Conservation (phyloP, 2,329 filamentous ascomycete species). For the Stachybotrys echinatus region DNA sequence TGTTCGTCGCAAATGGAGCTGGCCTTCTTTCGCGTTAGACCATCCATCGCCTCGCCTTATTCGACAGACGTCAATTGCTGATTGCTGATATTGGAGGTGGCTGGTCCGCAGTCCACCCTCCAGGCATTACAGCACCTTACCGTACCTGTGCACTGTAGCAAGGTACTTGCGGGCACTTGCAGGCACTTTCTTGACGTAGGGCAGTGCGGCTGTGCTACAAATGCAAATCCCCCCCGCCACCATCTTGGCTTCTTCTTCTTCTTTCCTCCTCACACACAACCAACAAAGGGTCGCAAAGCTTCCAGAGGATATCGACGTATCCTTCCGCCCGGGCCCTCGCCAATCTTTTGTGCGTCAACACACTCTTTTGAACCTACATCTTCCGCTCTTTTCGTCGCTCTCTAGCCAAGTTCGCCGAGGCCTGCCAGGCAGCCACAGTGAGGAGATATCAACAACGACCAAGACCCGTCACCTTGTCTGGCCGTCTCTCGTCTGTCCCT, state of each 20-base stretch:
- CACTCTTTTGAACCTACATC: constrained; percentile 24
- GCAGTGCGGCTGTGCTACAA: too few species aligned
- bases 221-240: constrained; percentile 7
- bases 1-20: neutral
- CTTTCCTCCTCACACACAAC: constrained; percentile 48
- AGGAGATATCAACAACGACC: neutral
- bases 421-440: neutral
- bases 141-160: too few species aligned
- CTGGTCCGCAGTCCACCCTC: neutral
- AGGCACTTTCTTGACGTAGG: neutral
- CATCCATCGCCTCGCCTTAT: too few species aligned
- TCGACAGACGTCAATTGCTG: too few species aligned
- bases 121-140: too few species aligned
- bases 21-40: neutral
- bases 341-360: constrained; percentile 34
- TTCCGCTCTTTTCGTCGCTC: constrained; percentile 50
- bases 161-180: too few species aligned
- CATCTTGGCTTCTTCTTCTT: constrained; percentile 29
- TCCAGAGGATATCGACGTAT: constrained; percentile 45
- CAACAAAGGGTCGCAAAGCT: constrained; percentile 54
- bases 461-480: neutral
- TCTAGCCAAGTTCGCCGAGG: constrained; percentile 27
- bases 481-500: neutral
- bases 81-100: neutral
- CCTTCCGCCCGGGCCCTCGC: constrained; percentile 52